Evolutionary conservation across 352 stramenopile species (phyloP), one percentile per base, ranked within the genome.

Genomic region (Pythium volutum): DNA sequence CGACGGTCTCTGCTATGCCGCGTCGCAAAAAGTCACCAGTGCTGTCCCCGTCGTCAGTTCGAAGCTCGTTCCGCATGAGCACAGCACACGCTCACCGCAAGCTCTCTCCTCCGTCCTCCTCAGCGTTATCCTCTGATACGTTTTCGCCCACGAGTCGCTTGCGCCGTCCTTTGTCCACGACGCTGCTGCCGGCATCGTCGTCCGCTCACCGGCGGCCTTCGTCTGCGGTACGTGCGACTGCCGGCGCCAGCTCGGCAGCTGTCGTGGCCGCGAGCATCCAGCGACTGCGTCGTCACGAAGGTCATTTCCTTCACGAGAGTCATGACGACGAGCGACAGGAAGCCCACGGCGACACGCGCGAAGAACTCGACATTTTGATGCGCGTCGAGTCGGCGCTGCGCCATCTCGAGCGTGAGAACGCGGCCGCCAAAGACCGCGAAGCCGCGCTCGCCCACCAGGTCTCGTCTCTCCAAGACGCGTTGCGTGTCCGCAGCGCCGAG

Each of bases 381-480:
- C 81, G 84, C 49, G 81, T 91, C 9, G 84, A 93, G 53, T 54
- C 67, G 15, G 80, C 81, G 22, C 64, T 93, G n/a, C 81, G 83
- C 18, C 75, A 87, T 18, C 70, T 93, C 29, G 84, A 93, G 39
- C 64, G 75, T 0, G 83, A 93, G 34, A 93, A 93, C 42, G 78
- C 73, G 1, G 58, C 70, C 27, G 66, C 70, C 15, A 75, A 78
- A 53, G 59, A 78, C 27, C 77, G 79, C 2, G 83, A 93, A 39
- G 59, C 66, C 0, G 62, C 74, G 23, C 74, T 91, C 3, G 41
- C 67, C 3, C 76, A 88, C 18, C 71, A 91, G 52, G 64, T 89
- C 2, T 75, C 84, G 63, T 65, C 72, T 0, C 65, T 89, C 3
- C 71, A 78, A 20, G 84, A 93, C 54, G 67, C 71, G 6, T 41